Conservation (phyloP, 257 asterid genomes). For the Nicotiana obtusifolia region DNA sequence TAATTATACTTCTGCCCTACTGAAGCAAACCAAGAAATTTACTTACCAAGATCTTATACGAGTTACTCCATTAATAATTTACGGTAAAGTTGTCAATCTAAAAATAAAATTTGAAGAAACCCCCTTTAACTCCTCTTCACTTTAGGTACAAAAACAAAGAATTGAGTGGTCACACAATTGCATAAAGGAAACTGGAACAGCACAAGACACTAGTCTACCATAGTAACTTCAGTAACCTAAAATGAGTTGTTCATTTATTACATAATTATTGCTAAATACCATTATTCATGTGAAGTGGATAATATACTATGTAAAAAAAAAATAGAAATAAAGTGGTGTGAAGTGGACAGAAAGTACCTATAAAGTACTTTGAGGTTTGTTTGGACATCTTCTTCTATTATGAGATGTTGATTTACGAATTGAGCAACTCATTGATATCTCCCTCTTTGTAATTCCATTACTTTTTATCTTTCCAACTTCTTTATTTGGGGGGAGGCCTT, state of each 20-base stretch:
- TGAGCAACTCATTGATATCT: too few species aligned
- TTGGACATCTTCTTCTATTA: too few species aligned
- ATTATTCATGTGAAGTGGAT: not conserved
- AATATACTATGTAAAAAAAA: not conserved
- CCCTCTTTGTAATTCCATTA: too few species aligned
- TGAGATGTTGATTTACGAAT: too few species aligned
- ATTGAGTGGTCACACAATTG: slow-evolving; percentile 6
- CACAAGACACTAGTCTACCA: not conserved
- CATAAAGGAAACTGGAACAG: slow-evolving; percentile 10
- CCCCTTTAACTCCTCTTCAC: not conserved
- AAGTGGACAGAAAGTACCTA: too few species aligned
- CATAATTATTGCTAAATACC: not conserved
- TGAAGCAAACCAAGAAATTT: not conserved
- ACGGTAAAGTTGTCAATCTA: not conserved
- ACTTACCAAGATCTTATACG: not conserved
- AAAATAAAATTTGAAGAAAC: not conserved
- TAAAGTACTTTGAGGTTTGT: too few species aligned
- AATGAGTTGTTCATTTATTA: slow-evolving; percentile 7
- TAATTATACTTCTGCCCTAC: slow-evolving; percentile 2
- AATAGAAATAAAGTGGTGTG: not conserved
- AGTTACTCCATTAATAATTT: not conserved
- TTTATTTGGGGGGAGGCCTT: too few species aligned
- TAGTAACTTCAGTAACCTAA: slow-evolving; percentile 5
- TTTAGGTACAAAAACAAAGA: not conserved
- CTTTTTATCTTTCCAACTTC: too few species aligned